A percentile compares a stretch with the other conserved stretches of the same genome.
phyloP scores from a whole-genome alignment of 768 basidiomycete genomes.

The Rhodosporidiobolus odoratus region DNA sequence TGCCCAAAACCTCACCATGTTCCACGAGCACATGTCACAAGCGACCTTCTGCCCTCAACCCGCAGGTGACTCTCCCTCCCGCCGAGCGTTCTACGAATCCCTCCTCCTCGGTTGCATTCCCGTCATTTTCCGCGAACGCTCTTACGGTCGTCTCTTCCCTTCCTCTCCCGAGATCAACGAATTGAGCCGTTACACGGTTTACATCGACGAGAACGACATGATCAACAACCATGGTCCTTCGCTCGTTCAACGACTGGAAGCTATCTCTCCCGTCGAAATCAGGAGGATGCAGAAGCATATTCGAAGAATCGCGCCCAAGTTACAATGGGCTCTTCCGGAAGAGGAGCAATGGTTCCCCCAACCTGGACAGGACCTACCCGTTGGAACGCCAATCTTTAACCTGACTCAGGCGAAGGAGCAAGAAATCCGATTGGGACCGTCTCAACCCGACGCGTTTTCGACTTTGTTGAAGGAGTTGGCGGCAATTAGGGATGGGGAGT shows the following conservation, averaged over 20 bases:
- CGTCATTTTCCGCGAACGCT: constrained; percentile 36
- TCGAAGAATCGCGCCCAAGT: constrained; percentile 9
- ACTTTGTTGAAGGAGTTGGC: constrained; percentile 30
- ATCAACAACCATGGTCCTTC: constrained; percentile 19
- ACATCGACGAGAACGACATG: constrained; percentile 34
- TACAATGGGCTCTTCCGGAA: constrained; percentile 30
- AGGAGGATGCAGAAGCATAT: constrained; percentile 28
- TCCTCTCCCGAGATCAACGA: constrained; percentile 37
- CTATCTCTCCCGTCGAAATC: constrained; percentile 6
- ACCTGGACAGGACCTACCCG: not conserved
- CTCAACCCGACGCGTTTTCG: constrained; percentile 26
- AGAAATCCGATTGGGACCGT: not conserved
- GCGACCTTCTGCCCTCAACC: constrained; percentile 36
- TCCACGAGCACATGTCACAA: constrained; percentile 37
- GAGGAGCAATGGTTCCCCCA: constrained; percentile 14
- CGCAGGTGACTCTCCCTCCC: constrained; percentile 34
- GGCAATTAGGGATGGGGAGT: constrained; percentile 24
- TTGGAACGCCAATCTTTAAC: constrained; percentile 9
- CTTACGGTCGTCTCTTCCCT: constrained; percentile 35
- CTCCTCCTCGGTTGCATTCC: constrained; percentile 38
- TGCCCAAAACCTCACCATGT: constrained; percentile 29
- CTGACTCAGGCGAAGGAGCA: not conserved
- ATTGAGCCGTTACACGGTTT: constrained; percentile 27
- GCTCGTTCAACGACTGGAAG: constrained; percentile 26
- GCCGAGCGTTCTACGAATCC: constrained; percentile 36